Percentiles rank a stretch among this genome's conserved stretches.
Conservation (phyloP, 106 monocot genomes). For the Ottelia alismoides region DNA sequence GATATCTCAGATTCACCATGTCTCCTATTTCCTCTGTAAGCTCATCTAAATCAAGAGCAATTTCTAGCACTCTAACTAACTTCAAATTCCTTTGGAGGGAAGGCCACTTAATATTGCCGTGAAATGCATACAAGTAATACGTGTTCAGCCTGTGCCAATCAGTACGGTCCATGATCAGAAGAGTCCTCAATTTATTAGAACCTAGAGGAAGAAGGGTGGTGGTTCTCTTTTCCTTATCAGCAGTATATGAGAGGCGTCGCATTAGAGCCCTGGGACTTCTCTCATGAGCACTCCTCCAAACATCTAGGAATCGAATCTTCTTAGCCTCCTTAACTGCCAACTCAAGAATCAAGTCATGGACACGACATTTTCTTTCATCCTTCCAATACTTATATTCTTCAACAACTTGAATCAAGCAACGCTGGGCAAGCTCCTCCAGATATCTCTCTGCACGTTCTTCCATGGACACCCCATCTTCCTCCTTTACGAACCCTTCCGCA, state of each 20-base stretch:
- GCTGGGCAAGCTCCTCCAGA: constrained; percentile 8
- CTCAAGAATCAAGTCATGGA: constrained; percentile 31
- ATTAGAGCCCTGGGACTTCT: neutral
- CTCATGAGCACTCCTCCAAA: too few species aligned
- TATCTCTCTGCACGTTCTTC: constrained; percentile 3
- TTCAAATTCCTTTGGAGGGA: neutral
- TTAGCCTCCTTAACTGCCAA: constrained; percentile 15
- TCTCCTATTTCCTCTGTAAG: constrained; percentile 19
- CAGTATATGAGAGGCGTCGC: too few species aligned
- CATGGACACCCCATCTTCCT: neutral
- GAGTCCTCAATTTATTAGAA: neutral
- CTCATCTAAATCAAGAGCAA: neutral
- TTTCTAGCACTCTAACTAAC: constrained; percentile 23
- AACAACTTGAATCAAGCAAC: constrained; percentile 15
- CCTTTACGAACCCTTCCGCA: neutral
- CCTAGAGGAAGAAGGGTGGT: too few species aligned
- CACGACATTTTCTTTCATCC: too few species aligned
- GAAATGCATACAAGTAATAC: too few species aligned
- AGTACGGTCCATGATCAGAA: too few species aligned
- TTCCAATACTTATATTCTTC: too few species aligned
- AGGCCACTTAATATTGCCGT: too few species aligned
- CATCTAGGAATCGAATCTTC: constrained; percentile 1
- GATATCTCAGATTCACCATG: constrained; percentile 22
- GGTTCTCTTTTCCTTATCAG: too few species aligned
- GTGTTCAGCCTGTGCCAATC: neutral